These are phyloP conservation scores for Fusarium sp. DNA, from an alignment of 2,329 filamentous ascomycete genomes.

Conservation along the genomic window DNA sequence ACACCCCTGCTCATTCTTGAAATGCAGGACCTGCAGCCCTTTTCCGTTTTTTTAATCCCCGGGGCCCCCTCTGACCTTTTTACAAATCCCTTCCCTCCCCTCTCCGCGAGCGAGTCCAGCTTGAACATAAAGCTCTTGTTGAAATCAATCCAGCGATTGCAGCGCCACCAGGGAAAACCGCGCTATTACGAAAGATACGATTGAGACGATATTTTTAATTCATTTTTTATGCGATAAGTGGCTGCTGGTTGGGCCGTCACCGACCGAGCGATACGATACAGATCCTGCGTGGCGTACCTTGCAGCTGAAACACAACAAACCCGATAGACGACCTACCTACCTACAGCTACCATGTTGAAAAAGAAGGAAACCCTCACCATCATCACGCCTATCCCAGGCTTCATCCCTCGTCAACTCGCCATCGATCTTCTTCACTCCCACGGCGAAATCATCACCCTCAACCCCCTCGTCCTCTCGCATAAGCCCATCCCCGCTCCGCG, in stretches of 20 bases:
- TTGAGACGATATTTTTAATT: constrained; percentile 7
- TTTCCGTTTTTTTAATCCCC: constrained; percentile 14
- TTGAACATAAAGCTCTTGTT: constrained; percentile 2
- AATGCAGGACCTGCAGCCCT: neutral
- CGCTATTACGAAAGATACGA: constrained; percentile 4
- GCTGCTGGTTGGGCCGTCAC: neutral
- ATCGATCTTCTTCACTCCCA: constrained; percentile 80
- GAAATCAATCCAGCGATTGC: constrained; percentile 16
- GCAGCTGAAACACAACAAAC: constrained; percentile 34
- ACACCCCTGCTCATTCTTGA: neutral
- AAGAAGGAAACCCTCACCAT: constrained; percentile 77
- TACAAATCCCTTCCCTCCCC: neutral
- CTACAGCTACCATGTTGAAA: constrained; percentile 61
- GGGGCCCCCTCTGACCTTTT: neutral
- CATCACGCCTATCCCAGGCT: constrained; percentile 77
- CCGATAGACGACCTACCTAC: constrained; percentile 4
- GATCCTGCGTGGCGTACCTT: constrained; percentile 22
- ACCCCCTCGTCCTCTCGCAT: constrained; percentile 75
- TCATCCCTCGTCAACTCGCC: constrained; percentile 78
- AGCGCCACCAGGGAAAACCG: neutral
- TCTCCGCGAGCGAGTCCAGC: constrained; percentile 6
- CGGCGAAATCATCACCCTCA: constrained; percentile 77
- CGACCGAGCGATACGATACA: constrained; percentile 6
- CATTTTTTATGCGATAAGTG: neutral
- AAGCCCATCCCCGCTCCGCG: constrained; percentile 75